These are phyloP conservation scores for Thermoascus crustaceus DNA, from an alignment of 2,329 filamentous ascomycete genomes.

Conservation along the genomic window DNA sequence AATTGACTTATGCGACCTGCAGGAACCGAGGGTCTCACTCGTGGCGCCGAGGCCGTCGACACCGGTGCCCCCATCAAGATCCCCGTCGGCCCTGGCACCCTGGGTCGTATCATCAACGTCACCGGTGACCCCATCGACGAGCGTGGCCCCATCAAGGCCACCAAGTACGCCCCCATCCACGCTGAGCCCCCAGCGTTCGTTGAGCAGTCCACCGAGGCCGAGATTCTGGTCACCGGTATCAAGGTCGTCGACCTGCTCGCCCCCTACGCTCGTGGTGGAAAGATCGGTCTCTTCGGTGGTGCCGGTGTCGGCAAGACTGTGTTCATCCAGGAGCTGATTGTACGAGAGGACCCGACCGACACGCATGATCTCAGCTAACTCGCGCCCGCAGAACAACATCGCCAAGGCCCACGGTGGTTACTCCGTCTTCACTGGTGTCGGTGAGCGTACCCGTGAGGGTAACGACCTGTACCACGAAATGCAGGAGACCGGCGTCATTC, in stretches of 20 bases:
- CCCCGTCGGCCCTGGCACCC: slow-evolving; percentile 83
- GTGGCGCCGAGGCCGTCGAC: slow-evolving; percentile 76
- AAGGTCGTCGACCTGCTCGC: slow-evolving; percentile 99
- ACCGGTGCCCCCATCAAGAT: slow-evolving; percentile 94
- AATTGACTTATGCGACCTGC: slow-evolving; percentile 14
- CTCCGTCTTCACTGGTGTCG: slow-evolving; percentile 99
- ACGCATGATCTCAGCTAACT: neutral
- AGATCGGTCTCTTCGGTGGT: slow-evolving; percentile 99
- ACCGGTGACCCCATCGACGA: slow-evolving; percentile 99
- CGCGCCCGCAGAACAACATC: slow-evolving; percentile 75
- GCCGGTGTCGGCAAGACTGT: slow-evolving; percentile 99
- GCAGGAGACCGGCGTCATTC: slow-evolving; percentile 99
- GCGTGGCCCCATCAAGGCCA: slow-evolving; percentile 93
- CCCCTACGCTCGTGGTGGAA: slow-evolving; percentile 99
- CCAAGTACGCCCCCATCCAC: slow-evolving; percentile 85
- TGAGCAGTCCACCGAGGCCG: slow-evolving; percentile 92
- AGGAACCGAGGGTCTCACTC: slow-evolving; percentile 99
- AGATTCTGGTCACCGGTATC: slow-evolving; percentile 98
- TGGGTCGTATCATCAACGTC: slow-evolving; percentile 99
- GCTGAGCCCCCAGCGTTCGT: slow-evolving; percentile 84
- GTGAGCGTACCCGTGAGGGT: slow-evolving; percentile 99
- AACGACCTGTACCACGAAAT: slow-evolving; percentile 99
- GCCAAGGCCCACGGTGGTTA: slow-evolving; percentile 99
- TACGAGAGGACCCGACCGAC: slow-evolving; percentile 36
- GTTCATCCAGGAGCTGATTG: slow-evolving; percentile 99